phyloP scores from a whole-genome alignment of 1,284 basidiomycete species.

The Thelephora terrestris region DNA sequence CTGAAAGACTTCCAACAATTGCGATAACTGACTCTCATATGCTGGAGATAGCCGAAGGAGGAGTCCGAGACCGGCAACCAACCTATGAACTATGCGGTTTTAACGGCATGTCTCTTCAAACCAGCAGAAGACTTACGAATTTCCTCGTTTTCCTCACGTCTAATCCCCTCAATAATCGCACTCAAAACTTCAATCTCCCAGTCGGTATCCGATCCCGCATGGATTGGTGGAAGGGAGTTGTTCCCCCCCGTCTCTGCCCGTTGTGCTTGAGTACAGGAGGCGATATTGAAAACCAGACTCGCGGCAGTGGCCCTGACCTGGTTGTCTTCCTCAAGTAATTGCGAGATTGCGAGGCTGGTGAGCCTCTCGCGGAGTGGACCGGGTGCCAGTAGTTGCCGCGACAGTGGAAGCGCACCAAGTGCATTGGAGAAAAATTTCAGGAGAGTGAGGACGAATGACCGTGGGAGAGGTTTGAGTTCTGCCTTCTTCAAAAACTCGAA shows the following conservation, averaged over 20 bases:
- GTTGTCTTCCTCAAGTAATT: conserved; percentile 59
- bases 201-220: conserved; percentile 49
- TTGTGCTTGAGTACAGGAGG: conserved; percentile 51
- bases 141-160: conserved; percentile 68
- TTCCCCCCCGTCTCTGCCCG: conserved; percentile 36
- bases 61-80: conserved; percentile 68
- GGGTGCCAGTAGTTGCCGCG: conserved; percentile 37
- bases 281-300: conserved; percentile 70
- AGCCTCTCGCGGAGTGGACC: conserved; percentile 14
- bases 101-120: background rate
- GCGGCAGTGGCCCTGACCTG: conserved; percentile 71
- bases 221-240: conserved; percentile 14
- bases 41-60: conserved; percentile 60
- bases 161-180: conserved; percentile 67
- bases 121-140: conserved; percentile 45
- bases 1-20: conserved; percentile 65
- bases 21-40: conserved; percentile 39
- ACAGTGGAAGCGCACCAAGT: conserved; percentile 46
- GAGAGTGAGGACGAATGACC: conserved; percentile 57
- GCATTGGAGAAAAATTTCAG: conserved; percentile 70
- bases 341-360: conserved; percentile 31
- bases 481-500: conserved; percentile 35
- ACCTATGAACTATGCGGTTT: conserved; percentile 52
- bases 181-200: conserved; percentile 80
- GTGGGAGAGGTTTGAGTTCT: conserved; percentile 18